Conservation (phyloP, 2,329 filamentous ascomycete species). For the Talaromyces marneffei region DNA sequence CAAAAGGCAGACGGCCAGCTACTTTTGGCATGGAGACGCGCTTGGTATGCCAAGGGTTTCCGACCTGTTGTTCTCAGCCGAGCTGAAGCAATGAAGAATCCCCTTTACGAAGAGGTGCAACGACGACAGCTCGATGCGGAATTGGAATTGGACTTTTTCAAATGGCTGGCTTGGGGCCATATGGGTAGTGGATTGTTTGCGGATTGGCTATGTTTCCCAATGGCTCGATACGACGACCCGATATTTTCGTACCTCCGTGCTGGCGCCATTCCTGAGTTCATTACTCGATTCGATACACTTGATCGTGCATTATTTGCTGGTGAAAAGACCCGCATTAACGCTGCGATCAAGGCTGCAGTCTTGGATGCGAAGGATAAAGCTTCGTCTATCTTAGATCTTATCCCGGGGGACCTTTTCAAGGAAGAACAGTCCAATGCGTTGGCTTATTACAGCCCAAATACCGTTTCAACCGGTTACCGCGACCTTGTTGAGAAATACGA, state of each 20-base stretch:
- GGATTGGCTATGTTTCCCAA: constrained; percentile 76
- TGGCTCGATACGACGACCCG: constrained; percentile 68
- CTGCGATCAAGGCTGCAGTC: constrained; percentile 53
- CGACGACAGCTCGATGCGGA: constrained; percentile 45
- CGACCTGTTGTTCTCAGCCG: constrained; percentile 73
- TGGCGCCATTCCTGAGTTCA: constrained; percentile 68
- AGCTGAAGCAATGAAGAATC: constrained; percentile 76
- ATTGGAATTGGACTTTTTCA: constrained; percentile 65
- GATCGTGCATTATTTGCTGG: constrained; percentile 69
- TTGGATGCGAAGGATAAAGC: constrained; percentile 43
- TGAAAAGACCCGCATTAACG: constrained; percentile 57
- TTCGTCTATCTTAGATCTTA: constrained; percentile 58
- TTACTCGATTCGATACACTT: constrained; percentile 63
- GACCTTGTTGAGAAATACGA: constrained; percentile 59
- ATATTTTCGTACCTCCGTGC: constrained; percentile 67
- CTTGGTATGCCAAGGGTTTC: constrained; percentile 95
- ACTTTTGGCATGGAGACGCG: constrained; percentile 79
- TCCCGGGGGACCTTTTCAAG: constrained; percentile 56
- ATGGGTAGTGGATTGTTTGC: constrained; percentile 80
- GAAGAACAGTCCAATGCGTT: constrained; percentile 64
- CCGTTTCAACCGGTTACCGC: constrained; percentile 61
- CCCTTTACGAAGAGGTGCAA: constrained; percentile 67
- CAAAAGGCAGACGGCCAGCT: constrained; percentile 71
- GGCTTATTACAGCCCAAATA: constrained; percentile 67
- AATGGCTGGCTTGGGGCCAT: constrained; percentile 88